Base-by-base conservation (phyloP, 1,284 basidiomycete genomes). In the Leccinum huronense region DNA sequence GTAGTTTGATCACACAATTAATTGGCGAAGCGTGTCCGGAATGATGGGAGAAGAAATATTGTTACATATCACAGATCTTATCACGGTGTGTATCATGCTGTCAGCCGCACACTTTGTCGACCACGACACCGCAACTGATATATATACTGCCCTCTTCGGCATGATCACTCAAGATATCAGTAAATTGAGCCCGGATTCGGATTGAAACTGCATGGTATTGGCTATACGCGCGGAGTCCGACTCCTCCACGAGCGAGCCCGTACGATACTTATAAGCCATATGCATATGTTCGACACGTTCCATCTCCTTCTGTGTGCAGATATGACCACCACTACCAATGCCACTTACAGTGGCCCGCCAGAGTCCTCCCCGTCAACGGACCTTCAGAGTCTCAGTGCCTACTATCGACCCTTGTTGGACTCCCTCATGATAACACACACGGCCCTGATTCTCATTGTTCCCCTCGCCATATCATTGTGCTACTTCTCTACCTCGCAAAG, bases 381-480 rank as follows among this genome's bases (percentile, higher is more conserved):
- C 48, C 8, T 14, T 13, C 23, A 51, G 48, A 14, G 23, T 19
- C 5, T 23, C 6, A 9, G 14, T 13, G 14, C 30, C 11, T 3
- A 9, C 3, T 8, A 42, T 42, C 66, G n/a, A 30, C n/a, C 54
- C 27, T 19, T 45, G 5, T 27, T 71, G n/a, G 53, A 53, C 3
- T 58, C 67, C n/a, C 42, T 73, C 42, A 69, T 71, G 57, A 63
- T 72, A 31, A 23, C 60, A 10, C 69, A 72, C 56, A 72, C 72
- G 0, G 73, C 72, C 58, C 34, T 63, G 30, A 57, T 65, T 2
- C 63, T 75, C 5, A 59, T 75, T 2, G 5, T 73, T 27, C 74
- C 72, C 51, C 70, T 73, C 1, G 4, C 65, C 4, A 55, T 72
- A 3, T 59, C 69, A 19, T 45, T 73, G 11, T 73, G 75, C 51